Conservation (phyloP, 2,329 filamentous ascomycete species). For the Aspergillus tanneri region DNA sequence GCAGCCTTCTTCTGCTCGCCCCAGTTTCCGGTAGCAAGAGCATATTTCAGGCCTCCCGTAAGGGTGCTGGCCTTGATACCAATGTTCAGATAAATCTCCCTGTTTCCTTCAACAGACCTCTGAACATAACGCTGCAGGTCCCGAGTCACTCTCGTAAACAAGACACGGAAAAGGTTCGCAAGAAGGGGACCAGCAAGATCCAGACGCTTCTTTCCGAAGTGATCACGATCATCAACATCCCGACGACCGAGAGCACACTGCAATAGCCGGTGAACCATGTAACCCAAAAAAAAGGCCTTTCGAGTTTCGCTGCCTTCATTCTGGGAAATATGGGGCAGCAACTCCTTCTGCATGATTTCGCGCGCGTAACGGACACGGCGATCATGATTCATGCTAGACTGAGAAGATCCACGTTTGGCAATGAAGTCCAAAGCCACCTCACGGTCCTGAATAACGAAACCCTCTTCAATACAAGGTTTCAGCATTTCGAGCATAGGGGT, state of each 20-base stretch:
- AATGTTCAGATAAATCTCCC: slow-evolving; percentile 85
- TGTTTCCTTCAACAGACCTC: slow-evolving; percentile 83
- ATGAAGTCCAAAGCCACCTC: slow-evolving; percentile 95
- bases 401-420: slow-evolving; percentile 78
- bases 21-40: slow-evolving; percentile 96
- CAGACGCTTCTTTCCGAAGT: slow-evolving; percentile 97
- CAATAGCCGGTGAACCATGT: slow-evolving; percentile 95
- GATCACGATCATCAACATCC: slow-evolving; percentile 95
- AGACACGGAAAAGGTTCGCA: slow-evolving; percentile 90
- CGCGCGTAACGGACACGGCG: slow-evolving; percentile 89
- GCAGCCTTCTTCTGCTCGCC: slow-evolving; percentile 98
- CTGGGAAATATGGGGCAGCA: slow-evolving; percentile 94
- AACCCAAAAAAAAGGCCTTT: slow-evolving; percentile 97
- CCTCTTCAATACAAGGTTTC: slow-evolving; percentile 95
- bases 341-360: slow-evolving; percentile 95
- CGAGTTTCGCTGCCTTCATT: slow-evolving; percentile 89
- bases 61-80: slow-evolving; percentile 89
- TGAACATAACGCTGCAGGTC: slow-evolving; percentile 91
- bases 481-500: slow-evolving; percentile 97
- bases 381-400: slow-evolving; percentile 70
- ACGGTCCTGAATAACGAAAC: slow-evolving; percentile 91
- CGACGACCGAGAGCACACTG: slow-evolving; percentile 90
- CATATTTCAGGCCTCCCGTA: slow-evolving; percentile 94
- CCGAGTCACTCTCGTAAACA: slow-evolving; percentile 86
- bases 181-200: slow-evolving; percentile 92